Evolutionary conservation across 495 filamentous ascomycete species (phyloP).

Genomic region (Penicillium maclennaniae): DNA sequence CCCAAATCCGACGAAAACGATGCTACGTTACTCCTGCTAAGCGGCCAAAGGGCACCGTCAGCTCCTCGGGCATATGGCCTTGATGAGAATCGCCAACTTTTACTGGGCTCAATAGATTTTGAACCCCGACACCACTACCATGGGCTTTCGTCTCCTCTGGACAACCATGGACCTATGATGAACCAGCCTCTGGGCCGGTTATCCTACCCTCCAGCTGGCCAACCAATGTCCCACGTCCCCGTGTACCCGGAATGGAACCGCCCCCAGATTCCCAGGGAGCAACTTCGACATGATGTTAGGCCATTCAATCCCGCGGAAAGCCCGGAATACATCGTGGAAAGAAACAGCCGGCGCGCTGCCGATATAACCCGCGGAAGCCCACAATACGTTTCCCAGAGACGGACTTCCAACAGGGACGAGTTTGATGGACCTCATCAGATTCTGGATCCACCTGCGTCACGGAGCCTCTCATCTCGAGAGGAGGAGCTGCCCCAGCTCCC

Average conservation of each 20-base stretch:
- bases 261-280: constrained; percentile 30
- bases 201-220: constrained; percentile 37
- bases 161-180: constrained; percentile 22
- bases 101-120: constrained; percentile 26
- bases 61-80: constrained; percentile 27
- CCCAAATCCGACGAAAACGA: constrained; percentile 9
- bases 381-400: constrained; percentile 61
- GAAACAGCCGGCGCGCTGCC: constrained; percentile 34
- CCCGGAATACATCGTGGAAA: constrained; percentile 41
- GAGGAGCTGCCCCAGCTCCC: constrained; percentile 76
- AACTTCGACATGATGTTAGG: constrained; percentile 32
- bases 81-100: constrained; percentile 27
- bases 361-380: constrained; percentile 46
- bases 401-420: constrained; percentile 79
- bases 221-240: constrained; percentile 25
- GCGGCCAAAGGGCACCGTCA: constrained; percentile 33
- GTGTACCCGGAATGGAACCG: constrained; percentile 38
- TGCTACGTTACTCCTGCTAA: constrained; percentile 22
- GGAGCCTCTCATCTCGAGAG: constrained; percentile 67
- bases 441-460: constrained; percentile 61
- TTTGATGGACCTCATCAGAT: constrained; percentile 84
- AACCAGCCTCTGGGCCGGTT: constrained; percentile 29
- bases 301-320: constrained; percentile 31
- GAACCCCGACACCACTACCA: constrained; percentile 32
- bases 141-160: constrained; percentile 25